phyloP scores from a whole-genome alignment of 495 filamentous ascomycete genomes.

The Penicillium waksmanii region DNA sequence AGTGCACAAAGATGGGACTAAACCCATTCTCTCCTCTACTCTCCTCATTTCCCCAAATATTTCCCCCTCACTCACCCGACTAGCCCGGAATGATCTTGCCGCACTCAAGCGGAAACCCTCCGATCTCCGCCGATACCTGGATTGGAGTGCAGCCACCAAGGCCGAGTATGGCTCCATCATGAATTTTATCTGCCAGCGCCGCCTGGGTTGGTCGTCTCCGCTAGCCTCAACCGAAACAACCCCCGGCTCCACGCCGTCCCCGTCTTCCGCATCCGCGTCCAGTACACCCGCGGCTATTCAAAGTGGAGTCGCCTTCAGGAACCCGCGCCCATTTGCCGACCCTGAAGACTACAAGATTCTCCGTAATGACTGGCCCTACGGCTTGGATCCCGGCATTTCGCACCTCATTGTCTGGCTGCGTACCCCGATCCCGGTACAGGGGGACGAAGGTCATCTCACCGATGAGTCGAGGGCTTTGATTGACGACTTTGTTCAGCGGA shows the following conservation, averaged over 20 bases:
- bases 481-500: constrained; percentile 65
- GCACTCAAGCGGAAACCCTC: constrained; percentile 81
- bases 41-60: constrained; percentile 6
- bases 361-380: constrained; percentile 93
- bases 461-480: constrained; percentile 63
- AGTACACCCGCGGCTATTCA: constrained; percentile 12
- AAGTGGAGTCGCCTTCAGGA: constrained; percentile 39
- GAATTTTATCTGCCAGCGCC: constrained; percentile 72
- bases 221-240: constrained; percentile 14
- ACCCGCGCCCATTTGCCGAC: constrained; percentile 67
- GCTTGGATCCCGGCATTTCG: constrained; percentile 66
- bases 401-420: constrained; percentile 65
- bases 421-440: constrained; percentile 52
- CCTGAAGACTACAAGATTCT: constrained; percentile 74
- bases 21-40: background rate
- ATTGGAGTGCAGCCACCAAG: constrained; percentile 74
- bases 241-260: constrained; percentile 5
- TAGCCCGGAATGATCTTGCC: constrained; percentile 72
- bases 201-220: constrained; percentile 69
- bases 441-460: constrained; percentile 71
- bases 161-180: constrained; percentile 75
- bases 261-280: constrained; percentile 9
- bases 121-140: constrained; percentile 80
- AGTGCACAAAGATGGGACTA: constrained; percentile 14
- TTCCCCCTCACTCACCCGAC: constrained; percentile 21